Evolutionary conservation across 1,284 basidiomycete species (phyloP).

Genomic region (Trichosporon sp.): DNA sequence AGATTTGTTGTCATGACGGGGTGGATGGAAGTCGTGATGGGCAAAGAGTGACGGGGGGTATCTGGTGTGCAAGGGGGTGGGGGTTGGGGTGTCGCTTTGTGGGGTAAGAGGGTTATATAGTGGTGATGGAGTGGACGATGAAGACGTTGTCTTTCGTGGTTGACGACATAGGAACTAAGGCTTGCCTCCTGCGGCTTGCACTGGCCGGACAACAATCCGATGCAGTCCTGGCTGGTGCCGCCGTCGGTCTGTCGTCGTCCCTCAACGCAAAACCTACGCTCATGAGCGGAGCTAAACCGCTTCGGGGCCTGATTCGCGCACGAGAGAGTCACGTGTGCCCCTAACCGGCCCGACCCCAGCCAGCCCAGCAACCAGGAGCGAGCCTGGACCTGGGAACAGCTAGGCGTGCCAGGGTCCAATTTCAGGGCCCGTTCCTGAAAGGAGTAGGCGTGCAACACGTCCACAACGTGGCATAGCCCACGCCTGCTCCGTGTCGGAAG

Average conservation of each 20-base stretch:
- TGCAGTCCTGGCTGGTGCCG: conserved; percentile 3
- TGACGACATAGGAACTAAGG: not conserved
- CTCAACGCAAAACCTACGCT: not conserved
- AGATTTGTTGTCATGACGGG: conserved; percentile 40
- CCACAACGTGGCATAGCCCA: not conserved
- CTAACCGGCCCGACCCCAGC: not conserved
- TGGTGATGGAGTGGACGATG: not conserved
- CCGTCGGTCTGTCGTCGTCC: not conserved
- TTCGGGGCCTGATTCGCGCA: not conserved
- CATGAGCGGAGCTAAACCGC: not conserved
- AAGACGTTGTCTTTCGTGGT: not conserved
- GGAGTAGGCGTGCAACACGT: not conserved
- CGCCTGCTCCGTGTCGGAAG: not conserved
- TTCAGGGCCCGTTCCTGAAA: not conserved
- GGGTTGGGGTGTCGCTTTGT: not conserved
- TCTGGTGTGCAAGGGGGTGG: not conserved
- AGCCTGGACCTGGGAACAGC: not conserved
- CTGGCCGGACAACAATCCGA: conserved; percentile 8
- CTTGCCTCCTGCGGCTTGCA: not conserved
- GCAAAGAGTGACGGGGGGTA: not conserved
- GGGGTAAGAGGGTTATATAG: not conserved
- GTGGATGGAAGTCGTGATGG: not conserved
- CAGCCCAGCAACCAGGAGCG: too few relatives aligned
- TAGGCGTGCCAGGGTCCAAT: not conserved
- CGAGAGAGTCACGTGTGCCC: not conserved